A percentile compares a stretch with the other conserved stretches of the same genome.
phyloP scores from a whole-genome alignment of 2,329 filamentous ascomycete genomes.

The Arthrobotrys iridis region DNA sequence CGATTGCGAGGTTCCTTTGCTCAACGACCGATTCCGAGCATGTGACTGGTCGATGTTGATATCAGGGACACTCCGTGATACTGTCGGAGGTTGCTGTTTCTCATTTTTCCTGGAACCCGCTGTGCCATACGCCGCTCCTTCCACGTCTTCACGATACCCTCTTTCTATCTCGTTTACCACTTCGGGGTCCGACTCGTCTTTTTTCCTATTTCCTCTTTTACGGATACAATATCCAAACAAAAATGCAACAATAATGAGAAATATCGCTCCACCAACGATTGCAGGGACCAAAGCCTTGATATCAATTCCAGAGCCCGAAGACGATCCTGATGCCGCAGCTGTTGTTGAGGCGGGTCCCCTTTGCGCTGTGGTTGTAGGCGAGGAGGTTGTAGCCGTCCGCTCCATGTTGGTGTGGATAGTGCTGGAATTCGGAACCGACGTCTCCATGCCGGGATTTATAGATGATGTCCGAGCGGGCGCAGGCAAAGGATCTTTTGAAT shows the following conservation, averaged over 20 bases:
- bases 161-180: slow-evolving; percentile 46
- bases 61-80: slow-evolving; percentile 30
- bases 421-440: slow-evolving; percentile 8
- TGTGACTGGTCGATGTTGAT: slow-evolving; percentile 46
- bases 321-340: background rate
- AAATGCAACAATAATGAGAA: slow-evolving; percentile 47
- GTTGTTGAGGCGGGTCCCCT: slow-evolving; percentile 10
- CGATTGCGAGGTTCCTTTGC: slow-evolving; percentile 52
- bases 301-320: slow-evolving; percentile 19
- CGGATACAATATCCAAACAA: slow-evolving; percentile 51
- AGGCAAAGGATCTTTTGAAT: background rate
- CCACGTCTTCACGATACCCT: slow-evolving; percentile 2
- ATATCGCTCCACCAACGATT: slow-evolving; percentile 43
- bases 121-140: slow-evolving; percentile 5
- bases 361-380: slow-evolving; percentile 21
- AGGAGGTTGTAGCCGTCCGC: background rate
- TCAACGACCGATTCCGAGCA: slow-evolving; percentile 39
- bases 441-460: slow-evolving; percentile 15
- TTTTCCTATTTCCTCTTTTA: slow-evolving; percentile 10
- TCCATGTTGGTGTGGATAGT: slow-evolving; percentile 30
- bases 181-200: slow-evolving; percentile 19
- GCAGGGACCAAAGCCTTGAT: slow-evolving; percentile 35
- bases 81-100: slow-evolving; percentile 19
- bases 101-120: slow-evolving; percentile 24
- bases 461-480: slow-evolving; percentile 6